These are phyloP conservation scores for Trifolium dubium DNA, from an alignment of 306 rosid genomes.

Conservation along the genomic window DNA sequence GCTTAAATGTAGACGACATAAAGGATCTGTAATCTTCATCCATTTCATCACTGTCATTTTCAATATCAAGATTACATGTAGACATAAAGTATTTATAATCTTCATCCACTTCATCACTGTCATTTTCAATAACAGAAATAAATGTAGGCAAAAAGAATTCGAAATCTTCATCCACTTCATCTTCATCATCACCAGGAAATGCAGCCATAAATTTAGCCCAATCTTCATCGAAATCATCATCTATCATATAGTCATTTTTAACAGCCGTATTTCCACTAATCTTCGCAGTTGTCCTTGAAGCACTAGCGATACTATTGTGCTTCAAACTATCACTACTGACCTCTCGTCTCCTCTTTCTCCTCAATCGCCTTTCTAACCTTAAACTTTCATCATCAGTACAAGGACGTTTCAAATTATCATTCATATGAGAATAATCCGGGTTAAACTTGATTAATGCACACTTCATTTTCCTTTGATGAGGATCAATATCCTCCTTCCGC, in stretches of 20 bases:
- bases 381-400: constrained; percentile 32
- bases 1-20: neutral
- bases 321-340: too few relatives aligned
- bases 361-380: constrained; percentile 55
- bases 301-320: neutral
- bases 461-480: constrained; percentile 37
- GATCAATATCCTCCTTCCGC: neutral
- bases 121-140: neutral
- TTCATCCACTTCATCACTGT: neutral
- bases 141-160: neutral
- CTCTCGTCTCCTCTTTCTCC: constrained; percentile 14
- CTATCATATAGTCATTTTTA: constrained; percentile 14
- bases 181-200: neutral
- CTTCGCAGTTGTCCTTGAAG: constrained; percentile 21
- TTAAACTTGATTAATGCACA: neutral
- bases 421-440: neutral
- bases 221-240: constrained; percentile 14
- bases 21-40: neutral
- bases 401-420: constrained; percentile 8
- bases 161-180: constrained; percentile 7
- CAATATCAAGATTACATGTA: neutral
- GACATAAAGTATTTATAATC: neutral
- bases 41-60: neutral
- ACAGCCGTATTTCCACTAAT: neutral
- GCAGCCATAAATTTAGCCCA: constrained; percentile 1